Evolutionary conservation across 495 filamentous ascomycete species (phyloP).

Genomic region (Hypoxylon subgilvum): DNA sequence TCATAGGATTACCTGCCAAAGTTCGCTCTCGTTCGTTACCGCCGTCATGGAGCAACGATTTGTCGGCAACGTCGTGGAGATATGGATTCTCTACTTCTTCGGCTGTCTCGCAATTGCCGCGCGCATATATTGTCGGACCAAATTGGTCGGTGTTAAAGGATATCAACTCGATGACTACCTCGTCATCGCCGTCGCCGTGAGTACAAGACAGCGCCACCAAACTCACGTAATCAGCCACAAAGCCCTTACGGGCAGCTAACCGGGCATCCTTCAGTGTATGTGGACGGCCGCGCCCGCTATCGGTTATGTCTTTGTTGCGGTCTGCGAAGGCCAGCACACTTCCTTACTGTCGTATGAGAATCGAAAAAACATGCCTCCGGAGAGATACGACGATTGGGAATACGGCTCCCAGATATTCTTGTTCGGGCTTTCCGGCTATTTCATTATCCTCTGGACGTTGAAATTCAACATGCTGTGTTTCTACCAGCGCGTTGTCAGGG

Average conservation of each 20-base stretch:
- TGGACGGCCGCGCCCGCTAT: conserved; percentile 18
- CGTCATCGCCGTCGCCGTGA: conserved; percentile 12
- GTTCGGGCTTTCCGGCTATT: conserved; percentile 18
- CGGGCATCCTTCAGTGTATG: conserved; percentile 9
- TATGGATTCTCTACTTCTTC: conserved; percentile 16
- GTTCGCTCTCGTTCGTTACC: background rate
- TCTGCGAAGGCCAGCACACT: conserved; percentile 18
- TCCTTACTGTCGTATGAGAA: conserved; percentile 11
- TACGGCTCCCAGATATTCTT: conserved; percentile 31
- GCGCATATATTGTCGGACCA: conserved; percentile 9
- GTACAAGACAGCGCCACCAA: background rate
- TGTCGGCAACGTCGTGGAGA: conserved; percentile 9
- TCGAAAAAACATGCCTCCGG: conserved; percentile 15
- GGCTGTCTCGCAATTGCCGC: conserved; percentile 4
- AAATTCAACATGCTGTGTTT: conserved; percentile 29
- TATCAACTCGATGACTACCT: conserved; percentile 17
- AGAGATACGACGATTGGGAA: conserved; percentile 19
- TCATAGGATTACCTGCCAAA: background rate
- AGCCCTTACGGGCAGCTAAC: background rate
- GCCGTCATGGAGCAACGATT: conserved; percentile 4
- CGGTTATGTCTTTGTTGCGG: conserved; percentile 14
- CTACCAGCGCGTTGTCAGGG: conserved; percentile 18
- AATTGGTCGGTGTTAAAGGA: conserved; percentile 5
- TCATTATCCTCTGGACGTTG: conserved; percentile 20
- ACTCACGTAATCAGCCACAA: background rate